Base-by-base conservation (phyloP, 176 grass and related monocot species). In the Rhynchospora breviuscula region DNA sequence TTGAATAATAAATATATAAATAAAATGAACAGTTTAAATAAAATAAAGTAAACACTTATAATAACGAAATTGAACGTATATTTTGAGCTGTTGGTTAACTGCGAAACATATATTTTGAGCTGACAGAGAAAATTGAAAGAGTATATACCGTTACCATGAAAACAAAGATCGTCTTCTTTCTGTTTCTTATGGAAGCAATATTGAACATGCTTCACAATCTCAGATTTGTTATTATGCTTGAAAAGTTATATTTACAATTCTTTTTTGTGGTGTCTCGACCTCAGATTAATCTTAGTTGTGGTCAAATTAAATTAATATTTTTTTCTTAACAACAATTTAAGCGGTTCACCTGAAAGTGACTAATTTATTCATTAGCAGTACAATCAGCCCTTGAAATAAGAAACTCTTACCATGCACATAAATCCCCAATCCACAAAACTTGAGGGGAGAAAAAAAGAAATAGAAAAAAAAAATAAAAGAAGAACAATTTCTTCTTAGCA, bases 401-500 rank as follows among this genome's bases (percentile, higher is more conserved):
- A 81, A 31, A 81, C 43, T 61, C 15, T 63, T 14, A 81, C 13
- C 57, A 45, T 21, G 58, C 43, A 47, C 17, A 81, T 63, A 81
- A 81, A 22, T 56, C 47, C 47, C n/a, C 59, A 13, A 63, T 18
- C 19, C 44, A 81, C 79, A 81, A 63, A 81, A 63, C 21, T 60
- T 63, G 18, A 64, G 2, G 60, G 35, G 12, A 10, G 29, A 67
- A 59, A 46, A 82, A 67, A 35, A 67, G 53, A 19, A 62, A 63
- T 10, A 0, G 15, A 67, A 10, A 9, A 14, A 81, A 40, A 14
- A 14, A 67, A 63, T 87, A 85, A 75, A 85, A 87, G 56, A 90
- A 87, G 51, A 85, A 61, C 81, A 82, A 87, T 81, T 78, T 90
- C 85, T 87, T 87, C 53, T 60, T 82, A 31, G 72, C 76, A 52